These are phyloP conservation scores for Geum urbanum DNA, from an alignment of 306 rosid genomes.

Conservation along the genomic window DNA sequence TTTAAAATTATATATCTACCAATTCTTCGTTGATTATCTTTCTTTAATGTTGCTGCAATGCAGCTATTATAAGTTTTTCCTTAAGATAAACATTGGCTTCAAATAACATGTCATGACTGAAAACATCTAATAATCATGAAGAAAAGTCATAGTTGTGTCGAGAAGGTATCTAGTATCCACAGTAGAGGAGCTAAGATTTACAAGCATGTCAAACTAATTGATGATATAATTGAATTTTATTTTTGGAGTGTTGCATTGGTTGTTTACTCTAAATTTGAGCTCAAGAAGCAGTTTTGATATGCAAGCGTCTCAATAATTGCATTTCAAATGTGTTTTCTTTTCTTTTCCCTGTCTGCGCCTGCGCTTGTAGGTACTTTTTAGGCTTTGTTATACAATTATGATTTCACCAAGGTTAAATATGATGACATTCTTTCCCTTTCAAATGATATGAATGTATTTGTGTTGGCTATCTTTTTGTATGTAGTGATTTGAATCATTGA, in stretches of 20 bases:
- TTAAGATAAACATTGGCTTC: too few species aligned
- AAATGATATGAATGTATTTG: neutral
- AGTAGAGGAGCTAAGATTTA: neutral
- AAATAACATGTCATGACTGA: neutral
- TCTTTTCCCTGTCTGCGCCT: too few species aligned
- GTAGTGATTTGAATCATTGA: neutral
- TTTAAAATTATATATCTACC: neutral
- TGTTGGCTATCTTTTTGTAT: neutral
- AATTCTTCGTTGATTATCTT: neutral
- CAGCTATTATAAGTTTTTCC: neutral
- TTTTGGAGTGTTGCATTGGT: neutral
- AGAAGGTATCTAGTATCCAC: neutral
- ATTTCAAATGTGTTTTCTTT: too few species aligned
- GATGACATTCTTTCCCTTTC: neutral
- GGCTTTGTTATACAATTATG: neutral
- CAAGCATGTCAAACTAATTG: too few species aligned
- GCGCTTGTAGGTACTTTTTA: neutral
- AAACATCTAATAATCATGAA: neutral
- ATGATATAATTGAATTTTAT: too few species aligned
- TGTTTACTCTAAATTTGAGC: neutral
- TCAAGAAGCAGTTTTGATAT: neutral
- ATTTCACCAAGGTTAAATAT: neutral
- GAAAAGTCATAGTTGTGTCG: neutral
- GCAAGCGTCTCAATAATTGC: neutral
- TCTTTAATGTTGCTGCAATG: neutral